phyloP scores from a whole-genome alignment of 164 flowering plant genomes.

The Vitis riparia region DNA sequence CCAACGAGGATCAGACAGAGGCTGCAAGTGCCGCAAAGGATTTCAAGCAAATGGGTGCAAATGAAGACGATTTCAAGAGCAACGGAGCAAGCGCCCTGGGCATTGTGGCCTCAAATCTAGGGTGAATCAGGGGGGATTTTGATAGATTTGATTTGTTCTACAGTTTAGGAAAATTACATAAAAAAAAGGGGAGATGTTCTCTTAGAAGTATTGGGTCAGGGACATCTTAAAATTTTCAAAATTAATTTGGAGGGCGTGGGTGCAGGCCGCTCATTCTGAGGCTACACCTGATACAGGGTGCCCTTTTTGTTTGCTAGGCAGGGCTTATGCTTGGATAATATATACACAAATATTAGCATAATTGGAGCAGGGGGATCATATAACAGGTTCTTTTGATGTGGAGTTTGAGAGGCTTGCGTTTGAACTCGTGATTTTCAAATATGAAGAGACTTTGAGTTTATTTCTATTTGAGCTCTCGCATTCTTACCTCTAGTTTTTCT shows the following conservation, averaged over 20 bases:
- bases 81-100: too few relatives aligned
- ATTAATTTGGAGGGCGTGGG: neutral
- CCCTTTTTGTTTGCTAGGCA: neutral
- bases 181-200: too few relatives aligned
- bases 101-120: too few relatives aligned
- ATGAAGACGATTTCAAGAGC: too few relatives aligned
- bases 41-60: neutral
- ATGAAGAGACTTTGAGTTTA: neutral
- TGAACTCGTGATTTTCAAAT: neutral
- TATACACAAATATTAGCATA: neutral
- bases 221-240: too few relatives aligned
- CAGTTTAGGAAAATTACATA: too few relatives aligned
- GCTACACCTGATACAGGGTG: neutral
- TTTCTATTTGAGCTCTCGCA: too few relatives aligned
- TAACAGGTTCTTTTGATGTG: neutral
- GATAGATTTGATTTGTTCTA: too few relatives aligned
- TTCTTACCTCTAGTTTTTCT: too few relatives aligned
- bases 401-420: neutral
- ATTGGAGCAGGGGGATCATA: neutral
- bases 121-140: too few relatives aligned
- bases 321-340: neutral
- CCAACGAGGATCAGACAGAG: neutral
- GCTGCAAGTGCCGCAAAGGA: conserved; percentile 1
- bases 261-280: neutral
- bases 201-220: too few relatives aligned